Conservation (phyloP, 1,139 yeast species). For the Geotrichum reessii region DNA sequence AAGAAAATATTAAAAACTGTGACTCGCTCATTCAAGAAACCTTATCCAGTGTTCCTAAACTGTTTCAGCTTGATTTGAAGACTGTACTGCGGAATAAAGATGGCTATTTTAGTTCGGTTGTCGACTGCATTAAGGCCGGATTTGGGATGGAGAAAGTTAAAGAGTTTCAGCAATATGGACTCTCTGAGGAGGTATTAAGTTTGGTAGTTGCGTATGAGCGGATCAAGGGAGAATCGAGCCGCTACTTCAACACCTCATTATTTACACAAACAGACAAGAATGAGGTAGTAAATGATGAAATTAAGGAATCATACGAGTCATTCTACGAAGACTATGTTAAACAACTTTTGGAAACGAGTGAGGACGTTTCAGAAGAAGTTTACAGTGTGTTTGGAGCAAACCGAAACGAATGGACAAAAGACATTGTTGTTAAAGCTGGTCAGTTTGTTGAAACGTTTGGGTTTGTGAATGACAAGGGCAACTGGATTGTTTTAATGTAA, state of each 20-base stretch:
- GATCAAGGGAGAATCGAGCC: conserved; percentile 1
- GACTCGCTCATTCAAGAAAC: not conserved
- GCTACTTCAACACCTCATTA: not conserved
- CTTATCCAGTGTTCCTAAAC: not conserved
- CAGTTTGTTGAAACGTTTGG: conserved; percentile 7
- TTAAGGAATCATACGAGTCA: not conserved
- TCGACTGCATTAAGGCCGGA: not conserved
- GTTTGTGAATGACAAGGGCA: conserved; percentile 4
- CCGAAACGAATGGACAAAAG: not conserved
- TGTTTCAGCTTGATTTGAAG: not conserved
- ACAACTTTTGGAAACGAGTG: not conserved
- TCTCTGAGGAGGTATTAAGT: not conserved
- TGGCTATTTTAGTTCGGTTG: not conserved
- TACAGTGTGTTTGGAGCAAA: conserved; percentile 2
- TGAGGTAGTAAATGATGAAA: not conserved
- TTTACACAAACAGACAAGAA: not conserved
- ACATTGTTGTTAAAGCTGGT: conserved; percentile 1
- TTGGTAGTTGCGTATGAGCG: conserved; percentile 5
- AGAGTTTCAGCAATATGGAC: not conserved
- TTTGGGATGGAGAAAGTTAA: not conserved
- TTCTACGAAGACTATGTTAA: not conserved
- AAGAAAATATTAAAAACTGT: not conserved
- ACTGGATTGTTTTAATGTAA: not conserved
- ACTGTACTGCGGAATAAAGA: not conserved
- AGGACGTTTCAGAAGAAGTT: not conserved